Evolutionary conservation across 805 yeast genomes (phyloP).

Genomic region (Kuraishia piskuri): DNA sequence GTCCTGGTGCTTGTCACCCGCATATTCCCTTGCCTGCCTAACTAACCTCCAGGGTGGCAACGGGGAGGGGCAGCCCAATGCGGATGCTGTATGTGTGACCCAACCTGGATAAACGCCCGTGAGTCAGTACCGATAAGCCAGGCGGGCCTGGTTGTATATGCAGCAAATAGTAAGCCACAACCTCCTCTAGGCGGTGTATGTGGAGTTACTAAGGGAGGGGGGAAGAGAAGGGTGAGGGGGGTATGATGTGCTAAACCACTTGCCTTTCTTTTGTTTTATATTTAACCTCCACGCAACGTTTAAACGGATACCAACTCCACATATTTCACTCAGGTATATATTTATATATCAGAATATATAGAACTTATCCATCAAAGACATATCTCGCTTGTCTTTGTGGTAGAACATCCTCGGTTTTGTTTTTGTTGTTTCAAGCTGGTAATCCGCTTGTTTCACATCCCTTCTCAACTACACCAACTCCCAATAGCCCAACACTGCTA

Average conservation of each 20-base stretch:
- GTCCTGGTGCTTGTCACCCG: too few relatives aligned
- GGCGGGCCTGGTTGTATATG: not conserved
- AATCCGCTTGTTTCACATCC: too few relatives aligned
- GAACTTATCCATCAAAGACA: not conserved
- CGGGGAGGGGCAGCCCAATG: constrained; percentile 1
- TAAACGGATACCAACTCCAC: too few relatives aligned
- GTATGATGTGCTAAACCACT: not conserved
- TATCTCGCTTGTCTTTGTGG: not conserved
- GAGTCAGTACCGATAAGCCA: not conserved
- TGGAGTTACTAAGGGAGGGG: not conserved
- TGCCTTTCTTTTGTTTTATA: not conserved
- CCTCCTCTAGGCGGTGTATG: not conserved
- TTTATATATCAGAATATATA: too few relatives aligned
- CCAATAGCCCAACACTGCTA: not conserved
- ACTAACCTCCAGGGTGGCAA: not conserved
- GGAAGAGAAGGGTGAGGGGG: not conserved
- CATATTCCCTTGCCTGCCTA: not conserved
- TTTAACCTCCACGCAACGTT: not conserved
- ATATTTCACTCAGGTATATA: too few relatives aligned
- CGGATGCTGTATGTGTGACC: not conserved
- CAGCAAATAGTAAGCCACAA: not conserved
- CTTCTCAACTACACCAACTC: not conserved
- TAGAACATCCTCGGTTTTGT: not conserved
- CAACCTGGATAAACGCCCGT: not conserved
- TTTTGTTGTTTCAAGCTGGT: too few relatives aligned